These are phyloP conservation scores for Globisporangium alternatum DNA, from an alignment of 352 stramenopile species.

Conservation along the genomic window DNA sequence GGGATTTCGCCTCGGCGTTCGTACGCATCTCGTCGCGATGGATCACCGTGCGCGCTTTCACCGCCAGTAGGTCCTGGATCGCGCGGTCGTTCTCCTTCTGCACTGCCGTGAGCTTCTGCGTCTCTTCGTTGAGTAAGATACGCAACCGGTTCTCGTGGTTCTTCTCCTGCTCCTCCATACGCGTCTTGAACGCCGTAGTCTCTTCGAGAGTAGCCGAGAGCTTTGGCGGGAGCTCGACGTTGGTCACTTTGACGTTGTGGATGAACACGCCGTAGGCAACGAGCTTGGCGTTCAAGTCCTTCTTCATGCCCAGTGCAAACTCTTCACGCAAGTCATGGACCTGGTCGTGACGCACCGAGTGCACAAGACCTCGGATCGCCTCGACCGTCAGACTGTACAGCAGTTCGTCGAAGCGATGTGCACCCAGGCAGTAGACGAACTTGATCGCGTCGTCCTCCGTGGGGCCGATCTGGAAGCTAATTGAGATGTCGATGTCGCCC, in stretches of 20 bases:
- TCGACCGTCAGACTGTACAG: conserved; percentile 77
- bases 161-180: conserved; percentile 89
- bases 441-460: conserved; percentile 71
- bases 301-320: conserved; percentile 83
- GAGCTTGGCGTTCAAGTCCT: conserved; percentile 76
- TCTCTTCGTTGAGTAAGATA: conserved; percentile 82
- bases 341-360: conserved; percentile 81
- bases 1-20: conserved; percentile 64
- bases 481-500: conserved; percentile 87
- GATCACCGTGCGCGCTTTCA: too few species aligned
- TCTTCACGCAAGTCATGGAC: conserved; percentile 80
- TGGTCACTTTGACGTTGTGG: conserved; percentile 87
- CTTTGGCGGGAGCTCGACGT: conserved; percentile 63
- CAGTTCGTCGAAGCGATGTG: conserved; percentile 82
- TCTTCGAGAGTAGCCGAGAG: conserved; percentile 74
- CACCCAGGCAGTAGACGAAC: conserved; percentile 85
- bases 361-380: conserved; percentile 73
- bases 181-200: conserved; percentile 84
- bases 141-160: conserved; percentile 86
- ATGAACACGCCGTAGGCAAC: conserved; percentile 74
- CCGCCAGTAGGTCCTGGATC: conserved; percentile 80
- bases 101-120: conserved; percentile 74
- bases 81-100: conserved; percentile 78
- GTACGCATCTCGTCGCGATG: conserved; percentile 77
- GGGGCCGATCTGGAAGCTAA: conserved; percentile 85